These are phyloP conservation scores for Psilocybe tampanensis DNA, from an alignment of 768 basidiomycete species.

Conservation along the genomic window DNA sequence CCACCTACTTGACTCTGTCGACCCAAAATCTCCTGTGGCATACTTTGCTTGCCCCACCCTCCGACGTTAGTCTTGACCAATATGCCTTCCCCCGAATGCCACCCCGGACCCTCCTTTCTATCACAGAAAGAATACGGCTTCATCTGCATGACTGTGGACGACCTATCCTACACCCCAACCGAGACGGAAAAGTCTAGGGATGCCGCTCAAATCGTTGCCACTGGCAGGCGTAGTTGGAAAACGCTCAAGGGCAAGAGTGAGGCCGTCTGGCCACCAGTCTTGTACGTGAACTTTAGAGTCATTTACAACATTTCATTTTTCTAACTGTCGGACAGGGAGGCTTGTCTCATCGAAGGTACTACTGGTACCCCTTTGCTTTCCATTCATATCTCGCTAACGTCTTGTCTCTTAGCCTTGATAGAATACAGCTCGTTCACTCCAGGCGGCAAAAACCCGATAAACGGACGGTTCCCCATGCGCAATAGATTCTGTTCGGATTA, in stretches of 20 bases:
- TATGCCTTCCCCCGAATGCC: slow-evolving; percentile 24
- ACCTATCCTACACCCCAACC: slow-evolving; percentile 41
- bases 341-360: slow-evolving; percentile 69
- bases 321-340: slow-evolving; percentile 41
- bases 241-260: slow-evolving; percentile 69
- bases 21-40: not conserved
- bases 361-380: not conserved
- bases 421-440: slow-evolving; percentile 57
- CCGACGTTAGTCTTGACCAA: slow-evolving; percentile 6
- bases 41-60: not conserved
- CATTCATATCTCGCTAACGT: not conserved
- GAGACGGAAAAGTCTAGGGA: slow-evolving; percentile 44
- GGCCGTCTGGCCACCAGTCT: slow-evolving; percentile 75
- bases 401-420: slow-evolving; percentile 49
- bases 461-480: slow-evolving; percentile 75
- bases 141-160: slow-evolving; percentile 39
- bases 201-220: slow-evolving; percentile 62
- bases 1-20: not conserved
- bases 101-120: slow-evolving; percentile 39
- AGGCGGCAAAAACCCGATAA: slow-evolving; percentile 60
- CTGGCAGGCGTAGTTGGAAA: slow-evolving; percentile 72
- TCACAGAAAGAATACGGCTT: slow-evolving; percentile 26
- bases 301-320: not conserved
- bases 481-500: slow-evolving; percentile 81
- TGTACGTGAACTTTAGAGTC: slow-evolving; percentile 32